These are phyloP conservation scores for Parietichytrium sp. DNA, from an alignment of 108 stramenopile genomes.

Conservation along the genomic window DNA sequence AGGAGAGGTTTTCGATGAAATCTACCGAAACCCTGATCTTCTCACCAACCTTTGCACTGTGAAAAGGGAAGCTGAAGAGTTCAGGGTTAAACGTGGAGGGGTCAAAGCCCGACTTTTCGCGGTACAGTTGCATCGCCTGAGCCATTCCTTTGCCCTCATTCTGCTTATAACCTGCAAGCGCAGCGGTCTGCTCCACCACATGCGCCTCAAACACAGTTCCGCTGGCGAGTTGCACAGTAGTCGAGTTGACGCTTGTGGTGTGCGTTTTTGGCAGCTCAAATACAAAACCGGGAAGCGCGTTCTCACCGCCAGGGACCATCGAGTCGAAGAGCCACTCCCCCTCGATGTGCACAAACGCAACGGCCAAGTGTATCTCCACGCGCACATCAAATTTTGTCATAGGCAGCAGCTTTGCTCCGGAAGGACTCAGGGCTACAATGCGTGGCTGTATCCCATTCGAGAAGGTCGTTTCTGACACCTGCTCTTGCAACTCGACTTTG, in stretches of 20 bases:
- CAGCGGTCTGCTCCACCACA: not conserved
- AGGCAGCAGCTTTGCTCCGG: not conserved
- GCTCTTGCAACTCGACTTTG: too few relatives aligned
- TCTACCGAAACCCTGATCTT: not conserved
- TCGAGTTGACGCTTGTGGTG: not conserved
- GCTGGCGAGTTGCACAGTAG: not conserved
- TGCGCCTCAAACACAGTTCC: not conserved
- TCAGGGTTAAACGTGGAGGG: not conserved
- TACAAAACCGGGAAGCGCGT: not conserved
- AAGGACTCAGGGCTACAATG: not conserved
- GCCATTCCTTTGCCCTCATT: constrained; percentile 31
- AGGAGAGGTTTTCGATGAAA: not conserved
- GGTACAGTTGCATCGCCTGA: not conserved
- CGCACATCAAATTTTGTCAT: not conserved
- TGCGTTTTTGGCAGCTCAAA: constrained; percentile 12
- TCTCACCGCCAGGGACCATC: not conserved
- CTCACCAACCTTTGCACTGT: not conserved
- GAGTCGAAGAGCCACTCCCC: not conserved
- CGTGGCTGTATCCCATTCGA: not conserved
- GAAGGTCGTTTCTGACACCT: too few relatives aligned
- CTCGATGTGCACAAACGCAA: not conserved
- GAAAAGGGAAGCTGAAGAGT: constrained; percentile 13
- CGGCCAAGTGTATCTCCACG: not conserved
- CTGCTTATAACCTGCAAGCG: not conserved
- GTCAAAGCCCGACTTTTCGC: constrained; percentile 2